Evolutionary conservation across 768 basidiomycete genomes (phyloP).

Genomic region (Collybiopsis luxurians): DNA sequence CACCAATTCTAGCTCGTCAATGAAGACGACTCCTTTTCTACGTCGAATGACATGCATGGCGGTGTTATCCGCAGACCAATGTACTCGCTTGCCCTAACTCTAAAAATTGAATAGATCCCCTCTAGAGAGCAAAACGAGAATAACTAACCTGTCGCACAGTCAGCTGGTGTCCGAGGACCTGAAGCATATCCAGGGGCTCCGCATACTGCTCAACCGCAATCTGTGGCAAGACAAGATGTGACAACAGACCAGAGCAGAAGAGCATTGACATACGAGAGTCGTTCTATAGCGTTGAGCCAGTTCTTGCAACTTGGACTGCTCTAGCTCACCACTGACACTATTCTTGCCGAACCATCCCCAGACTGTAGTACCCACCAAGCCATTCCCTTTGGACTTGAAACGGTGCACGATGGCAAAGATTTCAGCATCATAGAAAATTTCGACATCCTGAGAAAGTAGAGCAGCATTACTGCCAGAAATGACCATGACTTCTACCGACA

Average conservation of each 20-base stretch:
- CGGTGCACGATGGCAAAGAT: constrained; percentile 67
- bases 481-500: constrained; percentile 74
- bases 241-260: neutral
- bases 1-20: constrained; percentile 72
- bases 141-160: constrained; percentile 65
- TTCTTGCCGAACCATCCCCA: constrained; percentile 77
- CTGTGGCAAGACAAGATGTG: constrained; percentile 19
- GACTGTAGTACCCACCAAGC: constrained; percentile 64
- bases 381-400: constrained; percentile 59
- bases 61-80: constrained; percentile 80
- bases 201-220: constrained; percentile 52
- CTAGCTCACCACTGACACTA: constrained; percentile 51
- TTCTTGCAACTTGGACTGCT: constrained; percentile 66
- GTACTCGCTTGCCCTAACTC: constrained; percentile 60
- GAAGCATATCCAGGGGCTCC: constrained; percentile 63
- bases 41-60: constrained; percentile 75
- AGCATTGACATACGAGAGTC: constrained; percentile 42
- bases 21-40: constrained; percentile 44
- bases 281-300: constrained; percentile 75
- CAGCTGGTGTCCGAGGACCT: constrained; percentile 65
- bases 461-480: constrained; percentile 51
- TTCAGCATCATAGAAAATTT: constrained; percentile 75
- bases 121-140: neutral
- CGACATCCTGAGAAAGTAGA: constrained; percentile 39
- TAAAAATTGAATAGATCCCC: neutral